A percentile compares a stretch with the other conserved stretches of the same genome.
phyloP scores from a whole-genome alignment of 2,329 filamentous ascomycete species.

The Alternaria viburni region DNA sequence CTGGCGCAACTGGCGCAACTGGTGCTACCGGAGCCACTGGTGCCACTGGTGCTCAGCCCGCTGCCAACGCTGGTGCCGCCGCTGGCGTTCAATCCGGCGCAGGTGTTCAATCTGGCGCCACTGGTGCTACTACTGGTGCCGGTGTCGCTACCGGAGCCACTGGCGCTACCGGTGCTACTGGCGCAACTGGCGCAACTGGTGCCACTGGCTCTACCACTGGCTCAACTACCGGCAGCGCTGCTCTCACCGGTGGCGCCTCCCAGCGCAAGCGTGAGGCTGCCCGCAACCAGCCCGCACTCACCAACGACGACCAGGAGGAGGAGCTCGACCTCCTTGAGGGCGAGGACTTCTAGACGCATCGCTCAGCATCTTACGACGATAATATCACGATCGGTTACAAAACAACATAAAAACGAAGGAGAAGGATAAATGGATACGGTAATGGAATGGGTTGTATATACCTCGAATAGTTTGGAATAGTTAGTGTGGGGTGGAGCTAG shows the following conservation, averaged over 20 bases:
- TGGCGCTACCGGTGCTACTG: background rate
- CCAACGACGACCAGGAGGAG: constrained; percentile 46
- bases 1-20: background rate
- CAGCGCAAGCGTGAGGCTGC: constrained; percentile 25
- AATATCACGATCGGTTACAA: background rate
- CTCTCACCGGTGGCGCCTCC: constrained; percentile 16
- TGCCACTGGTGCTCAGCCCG: background rate
- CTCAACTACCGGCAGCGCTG: constrained; percentile 5
- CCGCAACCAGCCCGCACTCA: constrained; percentile 28
- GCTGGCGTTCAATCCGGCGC: background rate
- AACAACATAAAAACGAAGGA: background rate
- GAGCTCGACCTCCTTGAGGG: constrained; percentile 35
- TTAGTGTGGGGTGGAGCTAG: background rate
- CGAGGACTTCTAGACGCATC: constrained; percentile 18
- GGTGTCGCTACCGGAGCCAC: constrained; percentile 1
- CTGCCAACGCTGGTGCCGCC: constrained; percentile 2
- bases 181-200: background rate
- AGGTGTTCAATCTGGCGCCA: too few relatives aligned
- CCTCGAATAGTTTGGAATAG: background rate
- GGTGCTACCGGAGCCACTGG: background rate
- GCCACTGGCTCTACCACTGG: background rate
- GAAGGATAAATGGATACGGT: background rate
- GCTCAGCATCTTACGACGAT: background rate
- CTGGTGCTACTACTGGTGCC: background rate
- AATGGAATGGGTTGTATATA: constrained; percentile 13